These are phyloP conservation scores for Sesbania bispinosa DNA, from an alignment of 306 rosid genomes.

Conservation along the genomic window DNA sequence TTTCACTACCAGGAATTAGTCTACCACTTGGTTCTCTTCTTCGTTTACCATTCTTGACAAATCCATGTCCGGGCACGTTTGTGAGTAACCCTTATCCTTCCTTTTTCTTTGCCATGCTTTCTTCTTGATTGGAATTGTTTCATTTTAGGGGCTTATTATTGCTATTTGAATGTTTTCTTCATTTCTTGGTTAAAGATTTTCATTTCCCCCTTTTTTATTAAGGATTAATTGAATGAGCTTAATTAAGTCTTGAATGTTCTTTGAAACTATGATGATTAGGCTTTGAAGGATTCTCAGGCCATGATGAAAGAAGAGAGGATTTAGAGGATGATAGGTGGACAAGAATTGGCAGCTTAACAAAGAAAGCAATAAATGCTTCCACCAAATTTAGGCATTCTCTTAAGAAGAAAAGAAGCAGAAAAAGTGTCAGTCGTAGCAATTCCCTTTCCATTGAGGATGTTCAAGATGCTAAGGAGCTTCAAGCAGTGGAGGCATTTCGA, in stretches of 20 bases:
- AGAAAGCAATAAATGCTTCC: constrained; percentile 76
- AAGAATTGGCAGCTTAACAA: constrained; percentile 59
- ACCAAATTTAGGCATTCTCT: constrained; percentile 71
- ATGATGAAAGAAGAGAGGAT: constrained; percentile 58
- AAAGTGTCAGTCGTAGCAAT: constrained; percentile 19
- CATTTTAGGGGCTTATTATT: background rate
- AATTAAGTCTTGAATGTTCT: background rate
- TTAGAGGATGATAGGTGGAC: constrained; percentile 72
- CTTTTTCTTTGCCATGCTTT: background rate
- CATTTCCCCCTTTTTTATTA: background rate
- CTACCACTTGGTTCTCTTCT: background rate
- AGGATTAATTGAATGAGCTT: background rate
- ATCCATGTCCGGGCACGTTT: constrained; percentile 76
- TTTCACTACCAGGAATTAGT: background rate
- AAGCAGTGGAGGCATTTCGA: constrained; percentile 71
- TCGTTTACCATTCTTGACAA: constrained; percentile 26
- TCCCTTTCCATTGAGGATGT: constrained; percentile 79
- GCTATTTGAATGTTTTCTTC: background rate
- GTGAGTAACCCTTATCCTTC: constrained; percentile 39
- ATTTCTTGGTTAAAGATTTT: background rate
- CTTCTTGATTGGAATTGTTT: background rate
- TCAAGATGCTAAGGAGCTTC: constrained; percentile 68
- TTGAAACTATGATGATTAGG: constrained; percentile 37
- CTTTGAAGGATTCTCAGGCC: constrained; percentile 48
- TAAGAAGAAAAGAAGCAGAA: constrained; percentile 52